These are phyloP conservation scores for Phaseolus lunatus DNA, from an alignment of 306 rosid genomes.

Conservation along the genomic window DNA sequence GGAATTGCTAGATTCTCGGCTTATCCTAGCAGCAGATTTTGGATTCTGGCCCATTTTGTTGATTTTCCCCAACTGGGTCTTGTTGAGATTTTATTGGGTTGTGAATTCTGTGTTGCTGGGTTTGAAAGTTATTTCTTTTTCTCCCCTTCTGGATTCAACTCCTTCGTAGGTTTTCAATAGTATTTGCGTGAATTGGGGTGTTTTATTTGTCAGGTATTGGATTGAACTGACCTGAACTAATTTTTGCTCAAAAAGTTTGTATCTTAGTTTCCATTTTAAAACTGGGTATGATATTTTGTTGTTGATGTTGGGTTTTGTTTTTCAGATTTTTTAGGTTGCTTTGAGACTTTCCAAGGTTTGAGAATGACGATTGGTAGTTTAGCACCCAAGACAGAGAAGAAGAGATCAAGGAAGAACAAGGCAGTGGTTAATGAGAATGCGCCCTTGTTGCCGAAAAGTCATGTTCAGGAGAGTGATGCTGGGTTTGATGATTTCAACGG, in stretches of 20 bases:
- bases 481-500: constrained; percentile 89
- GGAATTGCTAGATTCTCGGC: constrained; percentile 27
- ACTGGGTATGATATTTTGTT: constrained; percentile 29
- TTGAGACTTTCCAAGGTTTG: constrained; percentile 16
- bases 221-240: constrained; percentile 21
- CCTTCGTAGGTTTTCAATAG: not conserved
- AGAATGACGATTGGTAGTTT: constrained; percentile 69
- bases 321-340: constrained; percentile 42
- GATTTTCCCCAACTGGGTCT: constrained; percentile 41
- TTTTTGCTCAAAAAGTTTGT: constrained; percentile 23
- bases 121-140: constrained; percentile 32
- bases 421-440: constrained; percentile 70
- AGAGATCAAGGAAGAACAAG: constrained; percentile 62
- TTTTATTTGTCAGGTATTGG: constrained; percentile 41
- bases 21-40: constrained; percentile 19
- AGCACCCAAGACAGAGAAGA: constrained; percentile 67
- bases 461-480: constrained; percentile 54
- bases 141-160: constrained; percentile 33
- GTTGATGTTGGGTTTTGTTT: not conserved
- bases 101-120: constrained; percentile 16
- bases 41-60: constrained; percentile 32
- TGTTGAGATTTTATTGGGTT: constrained; percentile 30
- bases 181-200: constrained; percentile 33
- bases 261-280: constrained; percentile 30
- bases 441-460: constrained; percentile 78